phyloP scores from a whole-genome alignment of 2,329 filamentous ascomycete genomes.

The Paecilomyces variotii region DNA sequence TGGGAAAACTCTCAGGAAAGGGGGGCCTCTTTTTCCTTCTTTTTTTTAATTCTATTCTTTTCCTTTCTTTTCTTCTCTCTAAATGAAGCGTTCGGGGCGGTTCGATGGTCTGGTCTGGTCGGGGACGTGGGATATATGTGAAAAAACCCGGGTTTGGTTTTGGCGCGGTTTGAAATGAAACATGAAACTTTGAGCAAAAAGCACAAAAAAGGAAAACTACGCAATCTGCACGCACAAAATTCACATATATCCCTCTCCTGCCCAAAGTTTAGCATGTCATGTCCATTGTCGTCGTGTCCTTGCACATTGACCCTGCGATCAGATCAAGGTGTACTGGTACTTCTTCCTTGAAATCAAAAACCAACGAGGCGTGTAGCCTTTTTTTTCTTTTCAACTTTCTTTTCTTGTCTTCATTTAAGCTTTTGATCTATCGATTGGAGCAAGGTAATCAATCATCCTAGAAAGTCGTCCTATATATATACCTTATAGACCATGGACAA shows the following conservation, averaged over 20 bases:
- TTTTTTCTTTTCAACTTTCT: not conserved
- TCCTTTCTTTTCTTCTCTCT: slow-evolving; percentile 19
- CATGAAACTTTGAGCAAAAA: not conserved
- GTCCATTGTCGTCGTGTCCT: not conserved
- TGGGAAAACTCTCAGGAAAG: slow-evolving; percentile 1
- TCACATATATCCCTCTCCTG: not conserved
- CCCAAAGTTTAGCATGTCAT: not conserved
- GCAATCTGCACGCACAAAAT: not conserved
- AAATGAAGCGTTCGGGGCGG: slow-evolving; percentile 6
- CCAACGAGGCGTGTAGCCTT: slow-evolving; percentile 1
- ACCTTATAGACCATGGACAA: no score
- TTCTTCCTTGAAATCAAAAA: not conserved
- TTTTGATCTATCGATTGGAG: no score
- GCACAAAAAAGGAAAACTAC: not conserved
- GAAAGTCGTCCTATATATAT: no score
- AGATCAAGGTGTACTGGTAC: slow-evolving; percentile 1
- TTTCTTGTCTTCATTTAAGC: not conserved
- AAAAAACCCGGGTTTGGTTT: not conserved
- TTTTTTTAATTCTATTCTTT: slow-evolving; percentile 16
- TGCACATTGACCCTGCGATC: not conserved
- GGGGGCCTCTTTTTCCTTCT: slow-evolving; percentile 11
- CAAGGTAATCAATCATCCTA: no score
- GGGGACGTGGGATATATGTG: not conserved
- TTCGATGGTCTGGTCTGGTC: slow-evolving; percentile 1
- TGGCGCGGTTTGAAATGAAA: not conserved